Base-by-base conservation (phyloP, 805 yeast species). In the Candida rishiriensis region DNA sequence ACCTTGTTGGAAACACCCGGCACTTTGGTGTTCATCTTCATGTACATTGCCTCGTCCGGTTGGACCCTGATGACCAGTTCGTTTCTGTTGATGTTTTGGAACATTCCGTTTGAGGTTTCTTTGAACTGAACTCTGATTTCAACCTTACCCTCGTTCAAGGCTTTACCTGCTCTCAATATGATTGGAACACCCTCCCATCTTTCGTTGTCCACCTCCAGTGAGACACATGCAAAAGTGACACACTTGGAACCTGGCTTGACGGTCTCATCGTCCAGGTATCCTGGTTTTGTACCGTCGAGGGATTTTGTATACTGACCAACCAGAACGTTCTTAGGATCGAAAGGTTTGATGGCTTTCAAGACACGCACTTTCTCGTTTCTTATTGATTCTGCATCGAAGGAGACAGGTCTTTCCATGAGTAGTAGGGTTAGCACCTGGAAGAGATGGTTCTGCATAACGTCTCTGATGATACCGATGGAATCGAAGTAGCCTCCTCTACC, bases 401-500 rank as follows among this genome's bases (percentile, higher is more conserved):
- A 78, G 18, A 78, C 83, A 13, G 99, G 99, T 65, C 96, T 80
- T 64, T 93, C 98, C 97, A 93, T 91, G 42, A 97, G 87, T 48
- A 91, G 71, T 44, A 93, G 67, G 6, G 98, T 90, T 61, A 93
- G 71, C 17, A 91, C 95, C 72, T 93, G 99, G 60, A 91, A 74
- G 57, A 93, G 69, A 70, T 93, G 99, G 75, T 93, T 93, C 73
- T 93, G 99, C 88, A 93, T 91, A 39, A 93, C 98, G 63, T 93
- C 99, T 67, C 99, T 81, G 55, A 93, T 86, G 62, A 93, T 93
- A 47, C 99, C 99, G 59, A 90, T 88, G 44, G 76, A 73, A 68
- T 93, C 98, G 61, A 93, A 93, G 72, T 93, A 93, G 33, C 99
- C 99, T 55, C 99, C 99, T 64, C 99, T 81, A 45, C 99, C 99